Base-by-base conservation (phyloP, 106 monocot species). In the Dendrobium officinale region DNA sequence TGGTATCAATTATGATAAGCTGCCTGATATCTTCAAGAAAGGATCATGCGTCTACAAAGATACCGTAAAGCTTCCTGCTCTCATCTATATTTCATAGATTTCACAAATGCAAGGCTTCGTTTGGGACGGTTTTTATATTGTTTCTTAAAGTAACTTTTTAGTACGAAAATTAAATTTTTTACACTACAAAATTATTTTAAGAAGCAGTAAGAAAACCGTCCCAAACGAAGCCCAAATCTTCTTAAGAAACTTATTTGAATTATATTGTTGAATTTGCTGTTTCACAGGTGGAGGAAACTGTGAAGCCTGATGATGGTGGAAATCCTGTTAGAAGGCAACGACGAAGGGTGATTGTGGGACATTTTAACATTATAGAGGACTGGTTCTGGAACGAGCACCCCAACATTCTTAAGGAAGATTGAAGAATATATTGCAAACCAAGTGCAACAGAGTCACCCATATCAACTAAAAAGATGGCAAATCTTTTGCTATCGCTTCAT, bases 21-120 rank as follows among this genome's bases (percentile, higher is more conserved):
- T 93, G 24, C 89, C 96, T 37, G 91, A 79, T 61, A 87, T 96
- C 33, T 93, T 93, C 47, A 77, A 86, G 49, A 96, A 96, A 81
- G 93, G 93, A 55, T 93, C 96, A 42, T 93, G 81, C 84, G 86
- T 89, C 19, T 96, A 88, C 81, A 77, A 88, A 75, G 77, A 89
- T 9, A 80, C 82, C 85, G 93, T 93, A 89, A 77, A 15, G 7
- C 48, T 44, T 44, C 29, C 59, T 64, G 15, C 37, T 70, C 70
- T 67, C 19, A 59, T 13, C 2, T 43, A 15, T 20, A 79, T 15
- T n/a, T 58, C 77, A 24, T 74, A 80, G 37, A 42, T 42, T 37
- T 45, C 40, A 20, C 10, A 24, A 54, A 19, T 37, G 37, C 37
- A 37, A 31, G 31, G 31, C 1, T 31, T 31, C 31, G 31, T 31